Conservation (phyloP, 2,329 filamentous ascomycete species). For the Erysiphe pulchra region DNA sequence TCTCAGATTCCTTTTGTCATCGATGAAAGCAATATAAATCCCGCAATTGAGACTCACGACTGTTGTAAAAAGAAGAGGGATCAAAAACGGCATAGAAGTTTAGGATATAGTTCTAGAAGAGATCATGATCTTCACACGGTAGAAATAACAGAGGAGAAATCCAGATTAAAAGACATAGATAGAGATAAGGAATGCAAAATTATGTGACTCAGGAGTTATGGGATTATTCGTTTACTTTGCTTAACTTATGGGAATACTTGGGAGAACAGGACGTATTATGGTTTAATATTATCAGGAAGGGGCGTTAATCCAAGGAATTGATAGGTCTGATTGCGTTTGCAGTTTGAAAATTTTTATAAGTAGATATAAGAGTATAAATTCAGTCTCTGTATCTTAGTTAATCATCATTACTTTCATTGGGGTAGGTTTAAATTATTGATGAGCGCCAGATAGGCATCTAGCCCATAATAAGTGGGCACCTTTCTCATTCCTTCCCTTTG, state of each 20-base stretch:
- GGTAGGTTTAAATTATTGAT: no score
- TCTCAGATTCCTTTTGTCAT: slow-evolving; percentile 2
- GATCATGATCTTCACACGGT: slow-evolving; percentile 7
- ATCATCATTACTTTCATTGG: no score
- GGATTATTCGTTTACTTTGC: background rate
- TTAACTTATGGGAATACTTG: background rate
- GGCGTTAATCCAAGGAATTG: background rate
- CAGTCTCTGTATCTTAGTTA: no score
- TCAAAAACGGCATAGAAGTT: slow-evolving; percentile 9
- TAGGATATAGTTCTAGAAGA: slow-evolving; percentile 5
- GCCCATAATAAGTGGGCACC: no score
- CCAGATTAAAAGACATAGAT: slow-evolving; percentile 15
- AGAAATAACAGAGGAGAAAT: slow-evolving; percentile 8
- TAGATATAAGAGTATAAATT: no score
- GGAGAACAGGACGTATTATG: background rate
- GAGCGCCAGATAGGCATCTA: no score
- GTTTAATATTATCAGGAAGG: background rate
- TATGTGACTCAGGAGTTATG: slow-evolving; percentile 15
- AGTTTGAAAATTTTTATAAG: no score
- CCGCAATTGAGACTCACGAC: slow-evolving; percentile 2
- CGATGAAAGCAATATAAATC: slow-evolving; percentile 3
- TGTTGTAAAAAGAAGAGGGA: slow-evolving; percentile 7
- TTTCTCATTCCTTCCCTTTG: no score
- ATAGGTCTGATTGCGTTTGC: no score
- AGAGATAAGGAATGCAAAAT: slow-evolving; percentile 23